Evolutionary conservation across 495 filamentous ascomycete species (phyloP).

Genomic region (Filosporella fistucella): DNA sequence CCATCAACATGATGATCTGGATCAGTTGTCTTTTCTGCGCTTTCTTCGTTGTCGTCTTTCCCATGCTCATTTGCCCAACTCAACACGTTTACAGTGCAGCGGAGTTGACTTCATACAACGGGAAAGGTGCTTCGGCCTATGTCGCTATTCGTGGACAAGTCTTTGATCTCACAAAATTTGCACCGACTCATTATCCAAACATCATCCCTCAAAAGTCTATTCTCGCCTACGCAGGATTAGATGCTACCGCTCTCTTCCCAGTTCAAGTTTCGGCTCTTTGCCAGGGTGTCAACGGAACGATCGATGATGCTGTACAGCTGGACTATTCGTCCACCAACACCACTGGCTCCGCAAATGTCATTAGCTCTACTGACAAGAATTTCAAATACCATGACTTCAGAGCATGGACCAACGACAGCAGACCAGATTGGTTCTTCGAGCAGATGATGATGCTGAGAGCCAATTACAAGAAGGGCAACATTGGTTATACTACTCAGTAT

Average conservation of each 20-base stretch:
- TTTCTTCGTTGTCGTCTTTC: conserved; percentile 90
- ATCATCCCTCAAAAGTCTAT: conserved; percentile 64
- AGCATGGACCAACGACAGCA: conserved; percentile 70
- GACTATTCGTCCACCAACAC: conserved; percentile 78
- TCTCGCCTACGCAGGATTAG: conserved; percentile 76
- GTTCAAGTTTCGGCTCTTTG: conserved; percentile 93
- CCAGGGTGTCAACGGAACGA: conserved; percentile 61
- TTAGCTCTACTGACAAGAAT: conserved; percentile 67
- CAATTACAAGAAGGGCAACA: conserved; percentile 81
- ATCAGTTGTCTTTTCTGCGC: conserved; percentile 69
- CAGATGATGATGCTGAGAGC: conserved; percentile 70
- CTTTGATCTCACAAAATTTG: conserved; percentile 73
- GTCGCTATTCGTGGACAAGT: conserved; percentile 85
- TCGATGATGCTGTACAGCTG: conserved; percentile 70
- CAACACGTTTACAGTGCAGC: conserved; percentile 80
- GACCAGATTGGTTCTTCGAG: conserved; percentile 88
- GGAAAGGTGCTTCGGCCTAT: conserved; percentile 61
- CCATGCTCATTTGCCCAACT: conserved; percentile 81
- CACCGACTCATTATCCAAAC: conserved; percentile 74
- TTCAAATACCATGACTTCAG: conserved; percentile 91
- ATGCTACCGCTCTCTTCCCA: conserved; percentile 86
- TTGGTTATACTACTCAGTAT: conserved; percentile 80
- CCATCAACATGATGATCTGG: conserved; percentile 99
- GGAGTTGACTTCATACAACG: conserved; percentile 71
- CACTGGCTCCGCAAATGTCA: conserved; percentile 54